Evolutionary conservation across 257 asterid species (phyloP).

Genomic region (Cynanchum wilfordii): DNA sequence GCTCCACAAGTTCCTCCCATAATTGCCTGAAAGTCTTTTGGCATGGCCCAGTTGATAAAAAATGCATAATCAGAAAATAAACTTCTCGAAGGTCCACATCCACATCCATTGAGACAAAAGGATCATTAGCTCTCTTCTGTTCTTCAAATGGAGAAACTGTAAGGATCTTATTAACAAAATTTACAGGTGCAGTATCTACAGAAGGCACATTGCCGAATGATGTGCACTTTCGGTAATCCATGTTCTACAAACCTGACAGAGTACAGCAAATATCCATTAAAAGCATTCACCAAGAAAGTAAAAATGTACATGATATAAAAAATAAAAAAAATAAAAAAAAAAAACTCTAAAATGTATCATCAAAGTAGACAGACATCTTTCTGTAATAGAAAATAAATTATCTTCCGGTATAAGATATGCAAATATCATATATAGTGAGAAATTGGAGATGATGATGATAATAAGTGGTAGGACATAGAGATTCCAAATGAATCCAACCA

Average conservation of each 20-base stretch:
- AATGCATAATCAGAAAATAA: constrained; percentile 85
- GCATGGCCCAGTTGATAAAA: constrained; percentile 92
- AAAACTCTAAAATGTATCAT: neutral
- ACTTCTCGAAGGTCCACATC: constrained; percentile 79
- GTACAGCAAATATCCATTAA: neutral
- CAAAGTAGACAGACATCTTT: neutral
- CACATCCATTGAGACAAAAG: constrained; percentile 41
- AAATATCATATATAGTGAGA: neutral
- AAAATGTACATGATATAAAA: neutral
- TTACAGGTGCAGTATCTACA: constrained; percentile 37
- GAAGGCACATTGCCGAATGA: constrained; percentile 37
- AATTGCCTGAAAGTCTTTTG: constrained; percentile 58
- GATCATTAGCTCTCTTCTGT: constrained; percentile 43
- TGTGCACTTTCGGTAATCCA: constrained; percentile 54
- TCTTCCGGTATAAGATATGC: neutral
- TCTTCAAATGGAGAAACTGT: constrained; percentile 48
- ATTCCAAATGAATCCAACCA: neutral
- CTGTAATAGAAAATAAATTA: neutral
- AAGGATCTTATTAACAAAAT: constrained; percentile 39
- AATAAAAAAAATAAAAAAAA: neutral
- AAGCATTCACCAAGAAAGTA: neutral
- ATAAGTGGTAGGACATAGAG: neutral
- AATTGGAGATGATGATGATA: neutral
- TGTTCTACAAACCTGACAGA: constrained; percentile 16
- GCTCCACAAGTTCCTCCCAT: constrained; percentile 67